Evolutionary conservation across 169 alveolate genomes (phyloP), one percentile per base, ranked within the genome.

Genomic region (Plasmodium gonderi): DNA sequence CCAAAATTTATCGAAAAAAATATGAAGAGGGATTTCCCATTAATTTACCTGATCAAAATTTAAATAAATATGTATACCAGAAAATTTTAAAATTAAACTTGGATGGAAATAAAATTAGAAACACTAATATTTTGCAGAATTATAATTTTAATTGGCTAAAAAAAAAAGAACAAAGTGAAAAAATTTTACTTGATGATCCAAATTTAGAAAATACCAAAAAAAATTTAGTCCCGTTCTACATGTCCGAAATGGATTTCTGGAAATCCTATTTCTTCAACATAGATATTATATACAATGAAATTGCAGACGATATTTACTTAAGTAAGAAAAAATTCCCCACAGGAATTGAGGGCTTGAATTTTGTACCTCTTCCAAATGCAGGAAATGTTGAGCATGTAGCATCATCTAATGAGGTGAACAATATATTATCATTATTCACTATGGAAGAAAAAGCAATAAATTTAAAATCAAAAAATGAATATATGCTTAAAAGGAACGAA

Each of bases 101-200:
- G 8, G 82, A 90, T 65, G 51, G 76, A 64, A 90, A 76, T 64
- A 90, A 47, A 90, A 90, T 90, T 20, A n/a, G 45, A 8, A 33
- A 90, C 51, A 90, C 94, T 44, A 47, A 60, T 51, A 42, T 90
- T 42, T 67, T 90, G 51, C 67, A 90, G 14, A 78, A 90, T 78
- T 90, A 90, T 49, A 90, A 90, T 49, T 90, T 90, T 49, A 65
- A 38, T 67, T 90, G 94, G 94, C 12, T 0, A 17, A 90, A 90
- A 33, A 90, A 90, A 90, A 90, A 90, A 69, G 82, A 77, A 77
- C 94, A 90, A 31, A 90, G 90, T 77, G 90, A 90, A 64, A 26
- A 90, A 26, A 90, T 90, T 3, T 12, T 90, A 17, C 11, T 64
- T 20, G 91, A 90, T 47, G 94, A 90, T 36, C 36, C 17, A 0